Base-by-base conservation (phyloP, 75 land plant genomes). In the Pseudotsuga menziesii region DNA sequence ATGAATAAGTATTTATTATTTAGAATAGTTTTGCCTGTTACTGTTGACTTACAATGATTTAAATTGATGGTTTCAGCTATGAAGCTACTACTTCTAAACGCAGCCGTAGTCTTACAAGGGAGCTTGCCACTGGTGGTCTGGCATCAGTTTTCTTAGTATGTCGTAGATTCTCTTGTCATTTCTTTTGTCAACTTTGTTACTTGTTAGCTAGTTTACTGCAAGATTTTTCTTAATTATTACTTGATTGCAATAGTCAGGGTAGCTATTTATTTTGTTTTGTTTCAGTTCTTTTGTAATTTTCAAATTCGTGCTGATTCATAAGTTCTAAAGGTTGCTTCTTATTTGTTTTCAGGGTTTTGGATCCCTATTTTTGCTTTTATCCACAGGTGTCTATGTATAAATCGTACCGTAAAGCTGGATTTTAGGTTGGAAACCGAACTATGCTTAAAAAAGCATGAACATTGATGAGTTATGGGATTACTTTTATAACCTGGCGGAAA, bases 301-400 rank as follows among this genome's bases (percentile, higher is more conserved):
- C 4, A 64, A 64, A 64, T 41, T 69, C 23, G 0, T 69, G 36
- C 20, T 32, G 19, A 2, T 23, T 20, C 52, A 20, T 19, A 39
- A 44, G 44, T 69, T 69, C 72, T 69, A n/a, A 69, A 69, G 23
- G 2, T n/a, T n/a, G 41, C 23, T 39, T 11, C 12, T 48, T 48
- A 19, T 67, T 56, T 23, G 27, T 36, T 75, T 80, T 83, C 92
- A 96, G 98, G 98, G 98, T 73, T 93, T 94, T 77, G 98, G 98
- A 23, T 88, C 98, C 44, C 86, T 96, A 74, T 96, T 94, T 83
- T 78, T 96, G 86, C 92, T 96, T 64, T 87, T 96, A 23, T 77
- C 94, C 44, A 82, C 89, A 32, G 98, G 98, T 69, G 94, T 96
- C 63, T 96, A 96, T 90, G 98, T 96, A 57, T 96, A 76, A 76